These are phyloP conservation scores for Mycena alexandri DNA, from an alignment of 768 basidiomycete species.

Conservation along the genomic window DNA sequence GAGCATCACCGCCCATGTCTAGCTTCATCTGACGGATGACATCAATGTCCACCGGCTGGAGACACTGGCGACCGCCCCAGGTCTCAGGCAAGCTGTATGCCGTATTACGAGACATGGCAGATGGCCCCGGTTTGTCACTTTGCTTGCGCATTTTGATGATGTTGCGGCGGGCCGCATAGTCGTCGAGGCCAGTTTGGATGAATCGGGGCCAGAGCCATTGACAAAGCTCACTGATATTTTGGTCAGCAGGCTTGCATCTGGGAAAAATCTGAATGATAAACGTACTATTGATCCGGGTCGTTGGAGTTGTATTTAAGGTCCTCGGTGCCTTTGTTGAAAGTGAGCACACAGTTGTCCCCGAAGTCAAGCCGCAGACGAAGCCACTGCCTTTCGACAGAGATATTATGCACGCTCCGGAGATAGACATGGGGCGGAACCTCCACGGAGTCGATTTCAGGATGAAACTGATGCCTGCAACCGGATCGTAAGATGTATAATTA, in stretches of 20 bases:
- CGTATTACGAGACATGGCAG: conserved; percentile 48
- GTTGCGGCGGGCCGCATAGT: conserved; percentile 41
- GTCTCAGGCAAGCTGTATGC: conserved; percentile 42
- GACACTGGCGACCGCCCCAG: conserved; percentile 46
- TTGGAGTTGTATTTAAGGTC: background rate
- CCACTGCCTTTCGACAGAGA: conserved; percentile 49
- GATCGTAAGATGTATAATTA: background rate
- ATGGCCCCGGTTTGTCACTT: conserved; percentile 50
- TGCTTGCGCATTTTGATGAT: conserved; percentile 44
- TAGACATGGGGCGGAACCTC: conserved; percentile 45
- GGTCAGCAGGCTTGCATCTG: background rate
- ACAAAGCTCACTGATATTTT: conserved; percentile 33
- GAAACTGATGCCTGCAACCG: conserved; percentile 36
- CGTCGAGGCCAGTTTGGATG: conserved; percentile 35
- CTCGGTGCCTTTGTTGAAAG: background rate
- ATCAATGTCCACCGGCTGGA: conserved; percentile 38
- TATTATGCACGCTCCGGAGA: conserved; percentile 45
- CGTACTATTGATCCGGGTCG: conserved; percentile 21
- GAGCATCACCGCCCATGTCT: conserved; percentile 20
- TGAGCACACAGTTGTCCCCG: conserved; percentile 43
- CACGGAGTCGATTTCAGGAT: conserved; percentile 33
- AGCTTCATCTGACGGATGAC: conserved; percentile 25
- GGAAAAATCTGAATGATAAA: background rate
- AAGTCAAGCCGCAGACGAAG: conserved; percentile 41
- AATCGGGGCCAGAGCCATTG: conserved; percentile 43